phyloP scores from a whole-genome alignment of 441 rosid species.

The Dalechampia spathulata region DNA sequence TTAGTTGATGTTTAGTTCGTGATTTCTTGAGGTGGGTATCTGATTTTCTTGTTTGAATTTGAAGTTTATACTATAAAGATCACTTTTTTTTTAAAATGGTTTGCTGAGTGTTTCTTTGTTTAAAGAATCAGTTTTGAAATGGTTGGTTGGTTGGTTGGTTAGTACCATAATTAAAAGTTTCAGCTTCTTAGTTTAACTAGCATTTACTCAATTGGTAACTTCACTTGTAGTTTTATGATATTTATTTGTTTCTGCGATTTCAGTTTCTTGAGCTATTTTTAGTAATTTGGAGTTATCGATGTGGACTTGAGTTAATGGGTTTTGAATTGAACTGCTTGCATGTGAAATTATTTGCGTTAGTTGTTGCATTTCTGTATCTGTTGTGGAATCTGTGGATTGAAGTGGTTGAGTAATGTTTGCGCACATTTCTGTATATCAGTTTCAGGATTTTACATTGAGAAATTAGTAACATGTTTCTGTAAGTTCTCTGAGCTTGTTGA shows the following conservation, averaged over 20 bases:
- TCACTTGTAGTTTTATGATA: too few species aligned
- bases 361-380: not conserved
- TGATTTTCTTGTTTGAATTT: not conserved
- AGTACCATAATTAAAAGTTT: not conserved
- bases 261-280: not conserved
- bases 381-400: not conserved
- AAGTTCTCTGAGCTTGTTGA: too few species aligned
- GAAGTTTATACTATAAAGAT: not conserved
- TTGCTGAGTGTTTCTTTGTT: not conserved
- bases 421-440: too few species aligned
- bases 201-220: too few species aligned
- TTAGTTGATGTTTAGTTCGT: not conserved
- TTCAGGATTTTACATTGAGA: too few species aligned
- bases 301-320: not conserved
- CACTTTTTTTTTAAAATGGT: not conserved
- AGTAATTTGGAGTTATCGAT: not conserved
- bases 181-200: not conserved
- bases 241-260: too few species aligned
- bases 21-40: constrained; percentile 1
- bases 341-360: not conserved
- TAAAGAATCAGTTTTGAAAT: not conserved
- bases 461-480: too few species aligned
- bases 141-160: not conserved
- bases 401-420: not conserved
- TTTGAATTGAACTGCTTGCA: not conserved